Percentiles rank a stretch among this genome's conserved stretches.
These are phyloP conservation scores for Aphanomyces stellatus DNA, from an alignment of 352 stramenopile genomes.

Conservation along the genomic window DNA sequence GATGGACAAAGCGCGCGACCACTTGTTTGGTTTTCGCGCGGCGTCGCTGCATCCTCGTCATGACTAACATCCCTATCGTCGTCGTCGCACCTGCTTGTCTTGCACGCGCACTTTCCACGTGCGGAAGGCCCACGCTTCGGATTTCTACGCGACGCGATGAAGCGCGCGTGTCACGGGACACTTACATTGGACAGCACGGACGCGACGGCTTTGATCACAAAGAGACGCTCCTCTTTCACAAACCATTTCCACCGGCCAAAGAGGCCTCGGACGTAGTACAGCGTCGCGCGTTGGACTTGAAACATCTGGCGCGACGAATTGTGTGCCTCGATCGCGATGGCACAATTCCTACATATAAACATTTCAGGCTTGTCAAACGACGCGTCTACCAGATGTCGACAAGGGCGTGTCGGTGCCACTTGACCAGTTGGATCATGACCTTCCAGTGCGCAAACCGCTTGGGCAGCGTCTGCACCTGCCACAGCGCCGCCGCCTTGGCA, in stretches of 20 bases:
- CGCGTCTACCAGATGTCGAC: constrained; percentile 50
- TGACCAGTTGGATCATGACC: constrained; percentile 24
- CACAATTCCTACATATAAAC: not conserved
- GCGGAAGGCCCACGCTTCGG: constrained; percentile 57
- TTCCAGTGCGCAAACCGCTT: constrained; percentile 49
- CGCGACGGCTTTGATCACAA: constrained; percentile 55
- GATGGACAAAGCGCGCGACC: constrained; percentile 43
- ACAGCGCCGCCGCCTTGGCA: constrained; percentile 57
- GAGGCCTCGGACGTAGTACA: constrained; percentile 33
- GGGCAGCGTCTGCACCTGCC: constrained; percentile 55
- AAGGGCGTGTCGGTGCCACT: constrained; percentile 30
- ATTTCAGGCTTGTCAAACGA: not conserved
- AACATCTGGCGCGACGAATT: constrained; percentile 54
- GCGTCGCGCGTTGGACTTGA: constrained; percentile 37
- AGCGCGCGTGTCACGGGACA: not conserved
- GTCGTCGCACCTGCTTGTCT: constrained; percentile 28
- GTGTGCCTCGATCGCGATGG: constrained; percentile 48
- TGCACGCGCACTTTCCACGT: constrained; percentile 46
- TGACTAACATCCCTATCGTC: not conserved
- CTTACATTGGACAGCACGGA: not conserved
- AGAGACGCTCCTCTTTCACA: constrained; percentile 45
- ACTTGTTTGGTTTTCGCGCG: constrained; percentile 38
- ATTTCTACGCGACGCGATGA: constrained; percentile 29
- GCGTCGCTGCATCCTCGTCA: not conserved
- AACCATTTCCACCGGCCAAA: constrained; percentile 47